Conservation (phyloP, 2,329 filamentous ascomycete species). For the Pseudogymnoascus sp. region DNA sequence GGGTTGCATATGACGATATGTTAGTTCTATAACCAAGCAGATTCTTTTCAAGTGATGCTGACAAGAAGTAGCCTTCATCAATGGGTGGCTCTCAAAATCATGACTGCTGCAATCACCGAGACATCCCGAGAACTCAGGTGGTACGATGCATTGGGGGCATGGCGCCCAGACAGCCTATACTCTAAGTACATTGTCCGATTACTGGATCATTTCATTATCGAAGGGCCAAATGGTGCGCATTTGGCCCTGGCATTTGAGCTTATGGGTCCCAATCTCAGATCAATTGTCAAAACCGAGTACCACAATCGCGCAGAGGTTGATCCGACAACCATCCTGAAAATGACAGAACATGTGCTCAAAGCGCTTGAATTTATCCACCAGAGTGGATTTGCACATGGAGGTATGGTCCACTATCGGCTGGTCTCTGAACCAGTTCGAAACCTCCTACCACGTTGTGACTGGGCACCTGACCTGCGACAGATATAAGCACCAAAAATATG, state of each 20-base stretch:
- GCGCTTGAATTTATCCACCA: conserved; percentile 26
- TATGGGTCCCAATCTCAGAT: conserved; percentile 27
- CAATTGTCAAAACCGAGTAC: conserved; percentile 22
- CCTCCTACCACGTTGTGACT: conserved; percentile 8
- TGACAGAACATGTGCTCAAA: conserved; percentile 27
- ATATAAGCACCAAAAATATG: conserved; percentile 27
- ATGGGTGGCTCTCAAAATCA: conserved; percentile 10
- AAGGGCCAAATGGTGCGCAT: conserved; percentile 32
- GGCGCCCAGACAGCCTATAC: conserved; percentile 15
- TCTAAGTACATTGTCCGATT: conserved; percentile 26
- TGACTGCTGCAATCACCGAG: neutral
- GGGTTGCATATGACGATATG: conserved; percentile 21
- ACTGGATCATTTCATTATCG: conserved; percentile 27
- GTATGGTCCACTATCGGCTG: conserved; percentile 18
- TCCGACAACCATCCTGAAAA: conserved; percentile 23
- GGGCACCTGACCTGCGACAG: conserved; percentile 17
- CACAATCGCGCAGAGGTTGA: conserved; percentile 20
- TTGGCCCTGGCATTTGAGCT: conserved; percentile 31
- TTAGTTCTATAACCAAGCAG: neutral
- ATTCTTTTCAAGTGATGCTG: neutral
- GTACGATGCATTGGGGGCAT: neutral
- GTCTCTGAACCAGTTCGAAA: neutral
- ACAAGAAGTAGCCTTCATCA: neutral
- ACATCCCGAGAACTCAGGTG: neutral
- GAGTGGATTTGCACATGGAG: conserved; percentile 28